Base-by-base conservation (phyloP, 257 asterid species). In the Jaltomata sinuosa region DNA sequence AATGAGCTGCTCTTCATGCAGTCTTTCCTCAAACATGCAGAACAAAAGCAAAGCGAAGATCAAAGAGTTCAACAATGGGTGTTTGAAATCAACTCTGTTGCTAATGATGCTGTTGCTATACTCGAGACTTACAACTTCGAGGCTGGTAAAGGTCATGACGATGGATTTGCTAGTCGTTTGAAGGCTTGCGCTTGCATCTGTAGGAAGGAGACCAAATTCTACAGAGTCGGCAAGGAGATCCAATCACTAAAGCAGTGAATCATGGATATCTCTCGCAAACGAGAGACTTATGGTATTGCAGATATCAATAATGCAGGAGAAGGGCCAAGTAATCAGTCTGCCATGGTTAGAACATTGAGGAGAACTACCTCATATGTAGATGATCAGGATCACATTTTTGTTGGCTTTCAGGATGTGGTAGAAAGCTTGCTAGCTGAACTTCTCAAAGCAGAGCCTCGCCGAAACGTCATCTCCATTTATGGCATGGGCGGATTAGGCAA, bases 401-500 rank as follows among this genome's bases (percentile, higher is more conserved):
- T 72, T 50, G 83, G 86, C 12, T 53, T 83, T 54, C 59, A 40
- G 47, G 71, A 83, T 54, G 74, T 52, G 31, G 47, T 57, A 52
- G 3, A 83, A 15, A 31, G 8, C 2, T 31, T 83, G 38, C 29
- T 50, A 22, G 22, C 29, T n/a, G 81, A 76, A 55, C 61, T 83
- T 69, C 74, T 83, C 42, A 76, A 72, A 52, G 55, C 11, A 8
- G 86, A 76, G 53, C 68, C 78, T 53, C 25, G 65, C 0, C 86
- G 55, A 27, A 69, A 32, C 0, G 83, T 42, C 18, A 69, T 83
- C n/a, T 83, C 86, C 10, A 76, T 83, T 72, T 57, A 52, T 40
- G 86, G 83, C 6, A 83, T 83, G 86, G 86, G 86, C 8, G 83
- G 86, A 0, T 83, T 72, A 22, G 86, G 81, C 49, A 83, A 69